Base-by-base conservation (phyloP, 164 flowering plant genomes). In the Sedum album region DNA sequence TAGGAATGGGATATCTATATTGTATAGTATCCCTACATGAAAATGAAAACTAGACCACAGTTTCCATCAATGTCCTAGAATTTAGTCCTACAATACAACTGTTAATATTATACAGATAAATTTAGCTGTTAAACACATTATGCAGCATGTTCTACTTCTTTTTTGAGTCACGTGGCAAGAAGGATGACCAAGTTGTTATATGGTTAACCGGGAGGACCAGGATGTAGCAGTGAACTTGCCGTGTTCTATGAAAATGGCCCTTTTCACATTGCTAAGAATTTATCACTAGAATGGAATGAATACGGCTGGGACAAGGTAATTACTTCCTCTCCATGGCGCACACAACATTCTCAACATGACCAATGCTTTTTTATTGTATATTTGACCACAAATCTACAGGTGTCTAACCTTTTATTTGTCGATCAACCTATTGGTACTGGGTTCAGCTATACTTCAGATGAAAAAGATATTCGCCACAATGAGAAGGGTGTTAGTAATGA, bases 61-160 rank as follows among this genome's bases (percentile, higher is more conserved):
- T 30, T 57, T 28, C 14, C 28, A 57, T 30, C 33, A 4, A 13
- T 8, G 11, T 53, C 62, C 5, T 4, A n/a, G n/a, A n/a, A n/a
- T n/a, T n/a, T n/a, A 28, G 13, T 53, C 62, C 33, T 4, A 28
- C 62, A 57, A 1, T 57, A 57, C 11, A 31, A 25, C 4, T 55
- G 17, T 25, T 25, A 26, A 25, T 25, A 14, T 25, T n/a, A 13
- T 8, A 26, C 31, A 55, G 31, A 11, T 13, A 17, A 11, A 28
- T 28, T 26, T 26, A 28, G 31, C 28, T 23, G 46, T 4, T 65
- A 20, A 21, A n/a, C n/a, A 38, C 1, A 35, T 65, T 18, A n/a
- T 41, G 75, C 75, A 89, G 97, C 81, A 86, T 91, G 96, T 91
- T 91, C 83, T 91, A 91, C 79, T 78, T 85, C 53, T 89, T 91